These are phyloP conservation scores for Candida tallmaniae DNA, from an alignment of 805 yeast species.

Conservation along the genomic window DNA sequence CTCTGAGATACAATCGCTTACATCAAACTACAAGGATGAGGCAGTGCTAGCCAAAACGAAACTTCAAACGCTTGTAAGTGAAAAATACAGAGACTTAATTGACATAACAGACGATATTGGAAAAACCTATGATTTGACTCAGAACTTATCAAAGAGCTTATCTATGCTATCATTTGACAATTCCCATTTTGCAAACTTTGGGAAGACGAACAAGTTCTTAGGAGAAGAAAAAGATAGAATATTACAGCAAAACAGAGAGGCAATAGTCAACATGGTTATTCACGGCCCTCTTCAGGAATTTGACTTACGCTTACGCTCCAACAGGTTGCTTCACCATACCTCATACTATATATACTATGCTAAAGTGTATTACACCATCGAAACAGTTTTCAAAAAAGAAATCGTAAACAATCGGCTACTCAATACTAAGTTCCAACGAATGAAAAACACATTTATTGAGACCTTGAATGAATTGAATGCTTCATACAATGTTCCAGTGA, in stretches of 20 bases:
- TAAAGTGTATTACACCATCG: constrained; percentile 30
- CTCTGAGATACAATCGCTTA: constrained; percentile 27
- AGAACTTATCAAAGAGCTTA: constrained; percentile 19
- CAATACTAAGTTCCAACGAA: constrained; percentile 1
- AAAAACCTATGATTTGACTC: constrained; percentile 22
- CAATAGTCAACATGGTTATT: constrained; percentile 14
- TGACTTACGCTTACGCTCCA: constrained; percentile 21
- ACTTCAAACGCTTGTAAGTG: constrained; percentile 35
- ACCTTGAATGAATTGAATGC: constrained; percentile 25
- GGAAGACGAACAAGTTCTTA: background rate
- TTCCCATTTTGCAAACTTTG: constrained; percentile 24
- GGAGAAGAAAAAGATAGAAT: constrained; percentile 15
- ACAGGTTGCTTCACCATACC: constrained; percentile 19
- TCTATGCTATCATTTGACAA: constrained; percentile 28
- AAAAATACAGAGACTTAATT: constrained; percentile 39
- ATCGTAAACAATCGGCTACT: constrained; percentile 1
- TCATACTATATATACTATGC: constrained; percentile 27
- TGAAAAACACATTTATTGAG: constrained; percentile 20
- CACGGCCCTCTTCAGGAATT: constrained; percentile 25
- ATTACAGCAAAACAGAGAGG: constrained; percentile 1
- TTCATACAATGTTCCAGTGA: constrained; percentile 15
- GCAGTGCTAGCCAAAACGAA: constrained; percentile 27
- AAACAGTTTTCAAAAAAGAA: constrained; percentile 6
- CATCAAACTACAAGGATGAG: constrained; percentile 22
- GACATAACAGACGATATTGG: constrained; percentile 41